Evolutionary conservation across 208 protist genomes (phyloP).

Genomic region (Wallacemonas sp.): DNA sequence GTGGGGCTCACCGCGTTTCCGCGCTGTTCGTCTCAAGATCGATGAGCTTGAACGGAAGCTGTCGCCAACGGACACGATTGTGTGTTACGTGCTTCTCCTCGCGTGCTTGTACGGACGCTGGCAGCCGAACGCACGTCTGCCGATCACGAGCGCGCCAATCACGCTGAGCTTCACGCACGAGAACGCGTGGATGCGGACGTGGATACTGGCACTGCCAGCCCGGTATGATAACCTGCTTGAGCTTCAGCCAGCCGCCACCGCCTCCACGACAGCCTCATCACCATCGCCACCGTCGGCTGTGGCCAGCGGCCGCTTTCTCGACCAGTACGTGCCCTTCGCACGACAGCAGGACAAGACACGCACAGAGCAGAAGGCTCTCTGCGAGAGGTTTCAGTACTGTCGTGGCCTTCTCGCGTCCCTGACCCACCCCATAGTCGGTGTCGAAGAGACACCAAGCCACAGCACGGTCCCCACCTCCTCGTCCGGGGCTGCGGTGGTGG

Average conservation of each 20-base stretch:
- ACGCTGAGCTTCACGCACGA: slow-evolving; percentile 43
- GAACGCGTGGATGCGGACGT: slow-evolving; percentile 73
- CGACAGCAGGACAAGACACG: not conserved
- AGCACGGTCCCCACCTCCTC: not conserved
- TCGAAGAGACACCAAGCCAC: not conserved
- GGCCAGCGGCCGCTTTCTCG: not conserved
- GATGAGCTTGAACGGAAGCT: slow-evolving; percentile 35
- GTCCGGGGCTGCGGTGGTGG: slow-evolving; percentile 4
- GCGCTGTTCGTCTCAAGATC: slow-evolving; percentile 29
- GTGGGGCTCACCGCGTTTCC: not conserved
- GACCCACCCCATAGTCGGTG: not conserved
- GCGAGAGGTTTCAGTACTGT: not conserved
- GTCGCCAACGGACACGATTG: slow-evolving; percentile 66
- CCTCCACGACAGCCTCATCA: too few relatives aligned
- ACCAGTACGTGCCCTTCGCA: not conserved
- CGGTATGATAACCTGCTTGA: slow-evolving; percentile 88
- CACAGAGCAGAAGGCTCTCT: not conserved
- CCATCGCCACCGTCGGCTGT: not conserved
- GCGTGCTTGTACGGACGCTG: slow-evolving; percentile 52
- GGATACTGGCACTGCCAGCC: slow-evolving; percentile 63
- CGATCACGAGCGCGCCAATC: not conserved
- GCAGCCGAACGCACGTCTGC: not conserved
- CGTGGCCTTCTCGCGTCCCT: not conserved
- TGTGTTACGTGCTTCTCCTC: slow-evolving; percentile 68
- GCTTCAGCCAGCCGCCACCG: slow-evolving; percentile 22